Conservation (phyloP, 768 basidiomycete genomes). For the Solioccasus polychromus region DNA sequence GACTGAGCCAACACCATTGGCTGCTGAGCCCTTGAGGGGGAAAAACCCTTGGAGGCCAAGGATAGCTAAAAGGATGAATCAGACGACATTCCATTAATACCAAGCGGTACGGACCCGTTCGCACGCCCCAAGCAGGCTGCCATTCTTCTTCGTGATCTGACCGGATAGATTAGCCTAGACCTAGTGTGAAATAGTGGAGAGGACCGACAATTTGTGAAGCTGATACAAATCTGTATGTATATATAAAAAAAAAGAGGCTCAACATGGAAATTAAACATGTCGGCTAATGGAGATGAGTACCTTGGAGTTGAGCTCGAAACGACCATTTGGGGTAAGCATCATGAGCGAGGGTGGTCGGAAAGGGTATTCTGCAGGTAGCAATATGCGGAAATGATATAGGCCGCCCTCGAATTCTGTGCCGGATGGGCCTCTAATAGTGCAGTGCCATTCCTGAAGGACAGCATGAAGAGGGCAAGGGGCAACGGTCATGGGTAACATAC, state of each 20-base stretch:
- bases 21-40: constrained; percentile 82
- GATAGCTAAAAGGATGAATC: constrained; percentile 54
- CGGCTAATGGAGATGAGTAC: constrained; percentile 39
- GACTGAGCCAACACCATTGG: constrained; percentile 83
- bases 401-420: constrained; percentile 94
- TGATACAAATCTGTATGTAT: constrained; percentile 94
- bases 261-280: constrained; percentile 13
- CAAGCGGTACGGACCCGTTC: constrained; percentile 62
- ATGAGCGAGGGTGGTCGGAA: constrained; percentile 95
- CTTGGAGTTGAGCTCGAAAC: constrained; percentile 95
- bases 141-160: constrained; percentile 93
- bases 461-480: constrained; percentile 20
- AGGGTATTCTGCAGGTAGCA: constrained; percentile 91
- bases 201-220: constrained; percentile 81
- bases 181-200: constrained; percentile 14
- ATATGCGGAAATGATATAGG: constrained; percentile 91
- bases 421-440: constrained; percentile 85
- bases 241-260: constrained; percentile 4
- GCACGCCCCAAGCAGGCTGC: constrained; percentile 98
- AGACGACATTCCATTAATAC: constrained; percentile 11
- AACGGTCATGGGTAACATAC: constrained; percentile 41
- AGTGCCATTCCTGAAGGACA: constrained; percentile 81
- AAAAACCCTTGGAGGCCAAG: constrained; percentile 89
- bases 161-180: constrained; percentile 29
- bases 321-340: constrained; percentile 95